Conservation (phyloP, 139 green algal genomes). For the Closterium sp. region DNA sequence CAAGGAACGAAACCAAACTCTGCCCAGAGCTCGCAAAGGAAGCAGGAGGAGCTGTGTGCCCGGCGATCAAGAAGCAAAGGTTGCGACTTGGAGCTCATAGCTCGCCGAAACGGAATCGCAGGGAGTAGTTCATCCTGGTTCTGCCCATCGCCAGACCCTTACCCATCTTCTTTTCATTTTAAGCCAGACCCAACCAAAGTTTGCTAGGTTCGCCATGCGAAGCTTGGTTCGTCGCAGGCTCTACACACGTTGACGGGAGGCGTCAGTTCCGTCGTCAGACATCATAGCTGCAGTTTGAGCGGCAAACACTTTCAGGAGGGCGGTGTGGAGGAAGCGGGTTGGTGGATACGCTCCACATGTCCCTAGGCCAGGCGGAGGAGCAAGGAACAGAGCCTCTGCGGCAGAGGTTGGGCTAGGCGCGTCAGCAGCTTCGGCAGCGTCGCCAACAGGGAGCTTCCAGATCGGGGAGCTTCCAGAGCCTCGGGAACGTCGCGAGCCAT, state of each 20-base stretch:
- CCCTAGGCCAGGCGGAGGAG: not conserved
- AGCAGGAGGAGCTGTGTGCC: not conserved
- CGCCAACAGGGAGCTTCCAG: not conserved
- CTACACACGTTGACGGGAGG: not conserved
- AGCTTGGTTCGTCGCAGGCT: not conserved
- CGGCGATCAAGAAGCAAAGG: not conserved
- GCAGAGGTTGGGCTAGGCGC: not conserved
- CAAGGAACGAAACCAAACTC: no score
- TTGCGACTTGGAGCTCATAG: not conserved
- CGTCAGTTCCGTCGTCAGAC: not conserved
- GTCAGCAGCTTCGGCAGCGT: not conserved
- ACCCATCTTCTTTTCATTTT: not conserved
- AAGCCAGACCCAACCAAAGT: not conserved
- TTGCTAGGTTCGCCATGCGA: not conserved
- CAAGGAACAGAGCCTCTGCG: not conserved
- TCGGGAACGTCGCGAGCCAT: not conserved
- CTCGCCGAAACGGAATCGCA: not conserved
- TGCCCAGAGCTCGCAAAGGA: not conserved
- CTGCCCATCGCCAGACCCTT: not conserved
- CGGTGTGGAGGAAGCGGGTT: not conserved
- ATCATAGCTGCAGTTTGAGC: not conserved
- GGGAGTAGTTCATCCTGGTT: not conserved
- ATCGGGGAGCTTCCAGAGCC: not conserved
- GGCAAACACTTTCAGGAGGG: not conserved
- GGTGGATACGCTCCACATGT: not conserved